phyloP scores from a whole-genome alignment of 352 stramenopile species.

The Phytophthora europaea region DNA sequence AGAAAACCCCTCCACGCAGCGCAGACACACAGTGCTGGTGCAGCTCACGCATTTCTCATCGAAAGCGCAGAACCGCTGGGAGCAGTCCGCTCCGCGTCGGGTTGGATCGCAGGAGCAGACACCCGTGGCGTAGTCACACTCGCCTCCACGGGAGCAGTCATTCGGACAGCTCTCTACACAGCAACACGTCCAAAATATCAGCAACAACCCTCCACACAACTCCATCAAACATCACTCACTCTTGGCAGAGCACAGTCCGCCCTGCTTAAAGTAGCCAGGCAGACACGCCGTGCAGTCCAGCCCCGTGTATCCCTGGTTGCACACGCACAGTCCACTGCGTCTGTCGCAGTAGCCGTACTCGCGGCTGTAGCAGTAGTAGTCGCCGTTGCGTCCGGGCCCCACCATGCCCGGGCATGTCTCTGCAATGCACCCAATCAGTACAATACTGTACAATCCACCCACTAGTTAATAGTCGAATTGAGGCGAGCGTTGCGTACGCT shows the following conservation, averaged over 20 bases:
- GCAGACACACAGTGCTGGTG: conserved; percentile 78
- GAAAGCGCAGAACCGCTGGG: conserved; percentile 72
- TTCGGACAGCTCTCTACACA: conserved; percentile 83
- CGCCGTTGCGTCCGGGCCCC: conserved; percentile 87
- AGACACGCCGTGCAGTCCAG: conserved; percentile 91
- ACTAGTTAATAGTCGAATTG: conserved; percentile 28
- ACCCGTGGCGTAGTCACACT: conserved; percentile 92
- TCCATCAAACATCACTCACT: conserved; percentile 32
- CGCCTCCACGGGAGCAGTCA: conserved; percentile 89
- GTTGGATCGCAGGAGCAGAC: conserved; percentile 82
- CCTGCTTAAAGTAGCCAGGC: conserved; percentile 87
- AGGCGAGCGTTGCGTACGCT: conserved; percentile 37
- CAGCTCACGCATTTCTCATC: conserved; percentile 91
- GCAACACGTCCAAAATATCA: neutral
- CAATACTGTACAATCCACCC: neutral
- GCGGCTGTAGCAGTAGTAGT: conserved; percentile 93
- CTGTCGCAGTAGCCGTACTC: conserved; percentile 96
- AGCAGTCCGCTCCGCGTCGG: conserved; percentile 86
- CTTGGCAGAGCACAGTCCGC: conserved; percentile 92
- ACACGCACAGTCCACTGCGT: conserved; percentile 93
- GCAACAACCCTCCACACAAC: neutral
- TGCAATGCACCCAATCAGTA: conserved; percentile 16
- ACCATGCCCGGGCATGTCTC: conserved; percentile 87
- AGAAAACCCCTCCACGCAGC: conserved; percentile 91
- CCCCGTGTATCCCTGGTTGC: conserved; percentile 95